Evolutionary conservation across 768 basidiomycete genomes (phyloP).

Genomic region (Inosperma sp.): DNA sequence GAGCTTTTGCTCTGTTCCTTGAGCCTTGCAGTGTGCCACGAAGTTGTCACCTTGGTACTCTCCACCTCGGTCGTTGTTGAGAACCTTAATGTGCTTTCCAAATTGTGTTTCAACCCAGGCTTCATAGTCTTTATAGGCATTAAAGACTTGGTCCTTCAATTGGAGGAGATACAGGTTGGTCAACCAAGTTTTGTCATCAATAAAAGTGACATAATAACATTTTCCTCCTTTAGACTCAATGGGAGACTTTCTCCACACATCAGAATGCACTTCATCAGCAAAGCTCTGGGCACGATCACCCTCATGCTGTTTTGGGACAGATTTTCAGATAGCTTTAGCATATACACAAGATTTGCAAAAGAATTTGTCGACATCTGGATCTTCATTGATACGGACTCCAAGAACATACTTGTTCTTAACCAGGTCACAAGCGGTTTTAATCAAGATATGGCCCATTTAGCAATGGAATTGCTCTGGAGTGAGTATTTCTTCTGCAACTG

Average conservation of each 20-base stretch:
- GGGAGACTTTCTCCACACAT: conserved; percentile 37
- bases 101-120: conserved; percentile 29
- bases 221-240: conserved; percentile 15
- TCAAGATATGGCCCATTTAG: too few species aligned
- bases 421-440: too few species aligned
- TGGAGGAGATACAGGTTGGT: conserved; percentile 21
- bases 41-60: conserved; percentile 34
- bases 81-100: conserved; percentile 18
- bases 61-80: conserved; percentile 35
- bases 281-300: conserved; percentile 25
- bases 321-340: too few species aligned
- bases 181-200: conserved; percentile 23
- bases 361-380: too few species aligned
- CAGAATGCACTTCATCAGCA: too few species aligned
- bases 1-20: conserved; percentile 31
- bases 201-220: conserved; percentile 30
- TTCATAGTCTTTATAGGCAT: conserved; percentile 25
- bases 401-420: too few species aligned
- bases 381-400: too few species aligned
- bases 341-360: too few species aligned
- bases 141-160: conserved; percentile 22
- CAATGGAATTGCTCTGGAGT: too few species aligned
- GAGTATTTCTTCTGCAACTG: too few species aligned
- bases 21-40: conserved; percentile 18
- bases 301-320: conserved; percentile 1